Evolutionary conservation across 2,329 filamentous ascomycete species (phyloP).

Genomic region (Juglanconis sp.): DNA sequence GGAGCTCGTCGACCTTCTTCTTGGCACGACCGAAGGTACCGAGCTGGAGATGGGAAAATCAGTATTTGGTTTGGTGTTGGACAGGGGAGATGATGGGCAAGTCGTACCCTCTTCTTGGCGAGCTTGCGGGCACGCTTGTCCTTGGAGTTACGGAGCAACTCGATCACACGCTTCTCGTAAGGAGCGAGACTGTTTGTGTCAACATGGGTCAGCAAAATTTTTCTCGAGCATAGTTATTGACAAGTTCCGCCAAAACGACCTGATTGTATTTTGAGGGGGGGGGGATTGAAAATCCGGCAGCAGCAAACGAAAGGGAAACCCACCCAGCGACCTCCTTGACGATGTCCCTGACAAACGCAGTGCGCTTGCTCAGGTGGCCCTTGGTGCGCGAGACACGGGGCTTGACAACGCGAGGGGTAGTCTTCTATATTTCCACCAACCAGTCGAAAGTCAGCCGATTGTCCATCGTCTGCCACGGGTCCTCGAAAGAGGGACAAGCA

Average conservation of each 20-base stretch:
- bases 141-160: constrained; percentile 98
- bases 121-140: constrained; percentile 99
- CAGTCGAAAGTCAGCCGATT: constrained; percentile 31
- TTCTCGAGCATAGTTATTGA: background rate
- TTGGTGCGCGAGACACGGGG: constrained; percentile 81
- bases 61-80: constrained; percentile 18
- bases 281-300: background rate
- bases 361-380: constrained; percentile 95
- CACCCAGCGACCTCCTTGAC: constrained; percentile 98
- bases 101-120: constrained; percentile 93
- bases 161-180: constrained; percentile 98
- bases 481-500: constrained; percentile 41
- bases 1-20: constrained; percentile 99
- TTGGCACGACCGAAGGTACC: constrained; percentile 98
- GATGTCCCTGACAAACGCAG: constrained; percentile 93
- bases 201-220: constrained; percentile 10
- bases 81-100: background rate
- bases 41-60: constrained; percentile 57
- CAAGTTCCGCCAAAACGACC: no score
- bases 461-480: constrained; percentile 57
- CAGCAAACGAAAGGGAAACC: constrained; percentile 33
- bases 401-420: constrained; percentile 74
- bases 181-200: constrained; percentile 65
- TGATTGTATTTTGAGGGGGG: no score
- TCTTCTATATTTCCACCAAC: constrained; percentile 61